These are phyloP conservation scores for Dothidotthia symphoricarpi DNA, from an alignment of 2,329 filamentous ascomycete genomes.

Conservation along the genomic window DNA sequence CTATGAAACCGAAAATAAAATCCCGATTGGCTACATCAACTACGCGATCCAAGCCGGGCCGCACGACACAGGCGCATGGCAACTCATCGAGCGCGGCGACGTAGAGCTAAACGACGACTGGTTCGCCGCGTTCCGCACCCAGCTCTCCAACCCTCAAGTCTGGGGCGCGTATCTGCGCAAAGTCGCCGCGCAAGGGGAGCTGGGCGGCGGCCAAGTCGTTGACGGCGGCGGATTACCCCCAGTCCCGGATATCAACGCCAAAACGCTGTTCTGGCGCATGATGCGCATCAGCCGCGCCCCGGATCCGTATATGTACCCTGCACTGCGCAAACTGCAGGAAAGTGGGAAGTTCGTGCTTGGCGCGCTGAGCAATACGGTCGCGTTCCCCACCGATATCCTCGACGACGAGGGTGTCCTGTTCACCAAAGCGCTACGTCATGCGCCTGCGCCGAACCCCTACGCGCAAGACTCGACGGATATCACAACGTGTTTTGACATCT, in stretches of 20 bases:
- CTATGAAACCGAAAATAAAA: slow-evolving; percentile 73
- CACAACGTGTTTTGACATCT: slow-evolving; percentile 74
- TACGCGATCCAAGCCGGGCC: slow-evolving; percentile 77
- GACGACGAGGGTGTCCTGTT: slow-evolving; percentile 55
- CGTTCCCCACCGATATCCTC: slow-evolving; percentile 73
- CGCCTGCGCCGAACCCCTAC: slow-evolving; percentile 19
- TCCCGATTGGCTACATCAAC: slow-evolving; percentile 89
- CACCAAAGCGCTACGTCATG: slow-evolving; percentile 36
- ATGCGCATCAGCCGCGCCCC: slow-evolving; percentile 70
- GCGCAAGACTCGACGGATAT: slow-evolving; percentile 51
- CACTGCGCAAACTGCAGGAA: slow-evolving; percentile 65
- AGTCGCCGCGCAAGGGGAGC: slow-evolving; percentile 17
- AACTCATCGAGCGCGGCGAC: slow-evolving; percentile 80
- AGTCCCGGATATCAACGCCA: slow-evolving; percentile 71
- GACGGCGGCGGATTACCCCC: slow-evolving; percentile 50
- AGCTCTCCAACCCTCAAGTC: slow-evolving; percentile 64
- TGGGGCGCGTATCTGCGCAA: slow-evolving; percentile 64
- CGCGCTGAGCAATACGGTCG: slow-evolving; percentile 85
- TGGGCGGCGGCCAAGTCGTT: slow-evolving; percentile 32
- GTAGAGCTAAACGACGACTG: slow-evolving; percentile 72
- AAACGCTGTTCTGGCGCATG: slow-evolving; percentile 86
- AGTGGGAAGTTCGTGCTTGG: slow-evolving; percentile 54
- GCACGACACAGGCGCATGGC: slow-evolving; percentile 76
- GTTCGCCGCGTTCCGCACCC: slow-evolving; percentile 71
- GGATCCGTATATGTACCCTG: slow-evolving; percentile 87